Base-by-base conservation (phyloP, 176 grass and related monocot species). In the Phoenix dactylifera region DNA sequence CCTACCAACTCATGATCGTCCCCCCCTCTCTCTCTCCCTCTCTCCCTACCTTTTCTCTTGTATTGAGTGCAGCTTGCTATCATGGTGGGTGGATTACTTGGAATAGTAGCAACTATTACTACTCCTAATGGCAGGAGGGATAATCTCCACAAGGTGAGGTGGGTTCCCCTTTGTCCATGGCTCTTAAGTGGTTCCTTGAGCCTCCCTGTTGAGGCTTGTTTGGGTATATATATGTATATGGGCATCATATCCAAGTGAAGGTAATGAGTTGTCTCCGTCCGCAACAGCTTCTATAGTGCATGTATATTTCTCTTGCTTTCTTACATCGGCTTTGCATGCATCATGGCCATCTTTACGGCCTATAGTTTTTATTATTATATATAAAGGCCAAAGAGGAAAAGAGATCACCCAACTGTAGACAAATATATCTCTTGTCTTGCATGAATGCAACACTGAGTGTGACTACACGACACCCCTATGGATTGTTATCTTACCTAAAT, bases 361-460 rank as follows among this genome's bases (percentile, higher is more conserved):
- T 71, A 84, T 82, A 88, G 70, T 83, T 66, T 56, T 79, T 61
- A 73, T 58, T 76, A 72, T 87, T 74, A 70, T 70, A 68, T 3
- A 14, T 3, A 10, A 44, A 44, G 35, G 35, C 9, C 35, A 14
- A 44, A 29, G 71, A 73, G 63, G 53, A 65, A 52, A 51, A 60
- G 68, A 60, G 55, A 79, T 66, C 71, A 48, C 58, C 67, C 65
- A 65, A 74, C 70, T 76, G 76, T 86, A 81, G 83, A 89, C 79
- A 95, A 84, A 78, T 73, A 64, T 71, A 81, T 86, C 80, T 59
- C 76, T 89, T 89, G 90, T 86, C 90, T 84, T 84, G 86, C 79
- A 83, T 86, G 76, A 73, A 76, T 83, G 79, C 61, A 89, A 86
- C 90, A 73, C 20, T 73, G 73, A 80, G 63, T 73, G 79, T 75